phyloP scores from a whole-genome alignment of 768 basidiomycete species.

The Trichaptum fuscoviolaceum region DNA sequence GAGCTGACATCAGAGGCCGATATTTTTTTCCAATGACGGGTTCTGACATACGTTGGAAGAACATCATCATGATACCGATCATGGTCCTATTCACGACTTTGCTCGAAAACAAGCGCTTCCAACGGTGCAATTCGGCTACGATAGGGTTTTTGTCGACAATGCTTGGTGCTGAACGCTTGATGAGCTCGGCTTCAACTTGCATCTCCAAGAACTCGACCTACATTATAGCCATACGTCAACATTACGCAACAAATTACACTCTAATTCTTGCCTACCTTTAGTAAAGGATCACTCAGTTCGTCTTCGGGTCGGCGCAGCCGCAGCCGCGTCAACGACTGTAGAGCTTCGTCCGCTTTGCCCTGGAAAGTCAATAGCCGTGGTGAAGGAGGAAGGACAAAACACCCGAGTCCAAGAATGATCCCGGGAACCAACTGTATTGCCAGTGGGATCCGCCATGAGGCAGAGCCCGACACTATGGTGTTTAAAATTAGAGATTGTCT shows the following conservation, averaged over 20 bases:
- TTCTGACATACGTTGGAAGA: slow-evolving; percentile 66
- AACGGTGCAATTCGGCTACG: slow-evolving; percentile 36
- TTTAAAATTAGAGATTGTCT: neutral
- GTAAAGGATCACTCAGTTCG: slow-evolving; percentile 41
- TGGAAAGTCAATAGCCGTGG: slow-evolving; percentile 54
- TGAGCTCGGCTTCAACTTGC: slow-evolving; percentile 56
- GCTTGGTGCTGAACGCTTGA: slow-evolving; percentile 29
- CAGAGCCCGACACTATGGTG: slow-evolving; percentile 48
- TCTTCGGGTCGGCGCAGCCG: slow-evolving; percentile 45
- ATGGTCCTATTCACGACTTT: slow-evolving; percentile 57
- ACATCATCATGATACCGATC: slow-evolving; percentile 71
- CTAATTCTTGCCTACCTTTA: slow-evolving; percentile 33
- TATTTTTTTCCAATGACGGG: slow-evolving; percentile 4
- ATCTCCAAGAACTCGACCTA: slow-evolving; percentile 76
- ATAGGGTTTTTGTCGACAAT: slow-evolving; percentile 10
- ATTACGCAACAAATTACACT: neutral
- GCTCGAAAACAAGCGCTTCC: slow-evolving; percentile 50
- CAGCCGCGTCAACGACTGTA: slow-evolving; percentile 49
- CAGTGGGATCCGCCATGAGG: slow-evolving; percentile 76
- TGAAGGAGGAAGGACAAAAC: slow-evolving; percentile 53
- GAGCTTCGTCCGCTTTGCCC: slow-evolving; percentile 54
- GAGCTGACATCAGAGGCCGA: slow-evolving; percentile 1
- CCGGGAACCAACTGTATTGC: slow-evolving; percentile 69
- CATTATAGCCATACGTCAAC: neutral
- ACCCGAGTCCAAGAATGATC: slow-evolving; percentile 56